These are phyloP conservation scores for Fagopyrum tataricum DNA, from an alignment of 148 eudicot species.

Conservation along the genomic window DNA sequence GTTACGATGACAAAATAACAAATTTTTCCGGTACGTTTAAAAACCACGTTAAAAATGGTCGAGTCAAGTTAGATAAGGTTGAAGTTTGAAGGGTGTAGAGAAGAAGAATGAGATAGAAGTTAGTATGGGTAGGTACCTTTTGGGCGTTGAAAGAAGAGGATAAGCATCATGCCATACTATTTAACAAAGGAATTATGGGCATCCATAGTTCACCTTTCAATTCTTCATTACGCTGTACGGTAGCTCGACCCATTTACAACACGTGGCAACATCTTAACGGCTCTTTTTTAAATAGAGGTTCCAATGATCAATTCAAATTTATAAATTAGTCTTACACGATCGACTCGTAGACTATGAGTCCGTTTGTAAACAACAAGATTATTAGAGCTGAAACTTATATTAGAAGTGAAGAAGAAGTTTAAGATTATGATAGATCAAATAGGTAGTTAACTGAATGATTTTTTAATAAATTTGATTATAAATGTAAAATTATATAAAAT, in stretches of 20 bases:
- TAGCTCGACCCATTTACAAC: background rate
- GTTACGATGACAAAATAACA: no score
- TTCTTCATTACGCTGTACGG: background rate
- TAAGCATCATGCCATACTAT: background rate
- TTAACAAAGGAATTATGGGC: background rate
- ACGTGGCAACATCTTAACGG: background rate
- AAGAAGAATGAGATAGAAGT: background rate
- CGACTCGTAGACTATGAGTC: no score
- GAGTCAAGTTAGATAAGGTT: background rate
- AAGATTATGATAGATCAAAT: no score
- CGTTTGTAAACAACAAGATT: no score
- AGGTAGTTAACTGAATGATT: no score
- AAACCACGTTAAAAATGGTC: no score
- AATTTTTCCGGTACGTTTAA: no score
- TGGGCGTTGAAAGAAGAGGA: background rate
- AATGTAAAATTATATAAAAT: no score
- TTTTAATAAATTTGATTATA: no score
- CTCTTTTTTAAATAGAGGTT: background rate
- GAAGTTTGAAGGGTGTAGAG: background rate
- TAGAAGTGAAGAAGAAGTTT: no score
- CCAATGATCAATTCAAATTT: background rate
- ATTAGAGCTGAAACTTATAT: no score
- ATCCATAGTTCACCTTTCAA: background rate
- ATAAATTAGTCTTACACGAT: no score
- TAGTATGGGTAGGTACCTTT: background rate